Evolutionary conservation across 192 early-diverging fungal genomes (phyloP), one percentile per base, ranked within the genome.

Genomic region (Chytriomyces sp.): DNA sequence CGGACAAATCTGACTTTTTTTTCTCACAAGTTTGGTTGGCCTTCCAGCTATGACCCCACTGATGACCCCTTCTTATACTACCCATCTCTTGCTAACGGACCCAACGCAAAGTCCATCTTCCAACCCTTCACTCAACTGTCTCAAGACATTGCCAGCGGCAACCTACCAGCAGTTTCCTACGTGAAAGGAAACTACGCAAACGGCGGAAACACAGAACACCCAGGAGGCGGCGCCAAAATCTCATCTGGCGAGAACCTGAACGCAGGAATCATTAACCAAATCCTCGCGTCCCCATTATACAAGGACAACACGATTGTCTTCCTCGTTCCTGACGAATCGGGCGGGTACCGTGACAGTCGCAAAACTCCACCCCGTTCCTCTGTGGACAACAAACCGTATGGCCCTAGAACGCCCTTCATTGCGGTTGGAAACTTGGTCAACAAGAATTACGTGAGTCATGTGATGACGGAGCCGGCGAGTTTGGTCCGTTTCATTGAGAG

Each of bases 381-480:
- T 50, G 46, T 69, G 20, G 68, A 69, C 46, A 69, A 69, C 68
- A 20, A 73, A 18, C 10, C 20, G 49, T 73, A 73, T 23, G 45
- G 75, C 13, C 75, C 75, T 18, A 69, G 75, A 24, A 49, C 43
- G 6, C 75, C 35, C 8, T 77, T 77, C 35, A 16, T 77, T 44
- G 75, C 67, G 13, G 47, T 77, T 9, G 68, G 75, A 7, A 45
- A 74, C 24, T 18, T 50, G 11, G 75, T 35, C 48, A 69, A 69
- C 24, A 77, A 75, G 69, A 77, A 77, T 50, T 77, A 77, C 59
- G 47, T 77, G 46, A 74, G 69, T 7, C 75, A 77, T 35, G 75
- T 77, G 18, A 28, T 13, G 23, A 77, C 53, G 67, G 75, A 77
- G 35, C 75, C 69, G 16, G 28, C 75, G 10, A 65, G 62, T 62